phyloP scores from a whole-genome alignment of 2,329 filamentous ascomycete genomes.

The Graphiopsis chlorocephala region DNA sequence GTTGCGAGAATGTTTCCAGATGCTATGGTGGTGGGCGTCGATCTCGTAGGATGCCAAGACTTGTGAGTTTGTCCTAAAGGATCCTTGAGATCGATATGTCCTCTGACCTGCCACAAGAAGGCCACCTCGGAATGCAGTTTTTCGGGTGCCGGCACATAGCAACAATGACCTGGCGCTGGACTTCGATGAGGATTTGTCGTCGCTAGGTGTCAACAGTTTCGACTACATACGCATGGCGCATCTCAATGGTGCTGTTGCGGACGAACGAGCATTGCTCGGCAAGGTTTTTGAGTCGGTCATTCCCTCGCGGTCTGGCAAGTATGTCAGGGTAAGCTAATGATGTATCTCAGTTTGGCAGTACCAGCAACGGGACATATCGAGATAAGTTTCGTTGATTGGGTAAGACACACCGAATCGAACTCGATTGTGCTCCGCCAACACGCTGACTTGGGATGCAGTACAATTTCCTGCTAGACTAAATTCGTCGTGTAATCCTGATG shows the following conservation, averaged over 20 bases:
- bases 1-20: conserved; percentile 53
- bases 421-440: rapidly evolving
- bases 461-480: background rate
- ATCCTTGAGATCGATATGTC: background rate
- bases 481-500: background rate
- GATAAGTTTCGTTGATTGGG: conserved; percentile 3
- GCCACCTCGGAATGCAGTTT: background rate
- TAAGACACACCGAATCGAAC: background rate
- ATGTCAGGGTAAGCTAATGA: background rate
- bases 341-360: background rate
- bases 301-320: background rate
- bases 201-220: background rate
- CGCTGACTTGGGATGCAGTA: background rate
- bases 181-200: conserved; percentile 5
- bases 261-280: background rate
- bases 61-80: background rate
- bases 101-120: background rate
- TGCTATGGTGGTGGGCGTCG: background rate
- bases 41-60: background rate
- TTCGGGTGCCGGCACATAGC: background rate
- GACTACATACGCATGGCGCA: background rate
- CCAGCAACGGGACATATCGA: background rate
- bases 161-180: background rate
- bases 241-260: background rate
- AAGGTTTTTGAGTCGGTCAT: background rate